Base-by-base conservation (phyloP, 257 asterid genomes). In the Ligustrum vulgare region DNA sequence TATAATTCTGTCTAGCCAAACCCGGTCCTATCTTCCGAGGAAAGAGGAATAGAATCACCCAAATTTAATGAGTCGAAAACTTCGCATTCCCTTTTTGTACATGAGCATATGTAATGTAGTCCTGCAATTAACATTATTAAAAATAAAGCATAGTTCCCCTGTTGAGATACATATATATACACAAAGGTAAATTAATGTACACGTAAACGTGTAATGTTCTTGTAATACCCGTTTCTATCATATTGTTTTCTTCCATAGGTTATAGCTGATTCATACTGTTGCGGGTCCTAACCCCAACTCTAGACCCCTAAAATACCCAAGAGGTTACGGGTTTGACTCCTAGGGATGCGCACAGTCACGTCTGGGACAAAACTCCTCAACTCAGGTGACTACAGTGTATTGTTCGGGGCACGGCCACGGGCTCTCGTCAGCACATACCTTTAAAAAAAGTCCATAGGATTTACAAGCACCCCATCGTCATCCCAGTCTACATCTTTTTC, bases 391-490 rank as follows among this genome's bases (percentile, higher is more conserved):
- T 28, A 28, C 31, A 0, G 31, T 28, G 31, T 28, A 1, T 28
- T 28, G 31, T 28, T 28, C 31, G 1, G 31, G 31, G 31, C 31
- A 28, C 31, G 31, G 1, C 31, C 31, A 28, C 31, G 31, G 31
- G 31, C 31, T 28, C 31, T 28, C 31, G 31, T 28, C 31, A 28
- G 1, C 31, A 28, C 31, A 28, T 28, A 87, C 91, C 86, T 86
- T 82, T 84, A 94, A 87, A 94, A 94, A 60, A 88, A 75, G 45
- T 94, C 98, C 85, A 86, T 70, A 11, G 94, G 88, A 74, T 83
- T 84, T 72, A 60, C 87, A 72, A 87, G 94, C 82, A 89, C 96
- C 74, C 98, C 97, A 1, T 87, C 96, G 56, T 91, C 96, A 18
- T 86, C 83, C 98, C 98, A 94, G 58, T 75, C 78, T 34, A 85